Evolutionary conservation across 2,329 filamentous ascomycete genomes (phyloP).

Genomic region (Claviceps africana): DNA sequence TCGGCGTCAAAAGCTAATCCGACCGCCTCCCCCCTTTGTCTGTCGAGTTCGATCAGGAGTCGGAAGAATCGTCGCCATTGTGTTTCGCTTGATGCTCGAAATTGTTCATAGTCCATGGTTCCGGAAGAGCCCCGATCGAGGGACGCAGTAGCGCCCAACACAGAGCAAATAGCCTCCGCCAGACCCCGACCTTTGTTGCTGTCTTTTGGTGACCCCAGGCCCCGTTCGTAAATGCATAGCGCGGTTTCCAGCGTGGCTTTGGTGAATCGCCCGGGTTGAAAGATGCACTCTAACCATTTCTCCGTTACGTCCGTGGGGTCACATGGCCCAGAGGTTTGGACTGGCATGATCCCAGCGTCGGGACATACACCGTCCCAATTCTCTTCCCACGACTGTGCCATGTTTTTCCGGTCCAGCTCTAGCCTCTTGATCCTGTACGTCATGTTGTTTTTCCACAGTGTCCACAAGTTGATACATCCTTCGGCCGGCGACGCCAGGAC

Average conservation of each 20-base stretch:
- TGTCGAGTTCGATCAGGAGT: conserved; percentile 73
- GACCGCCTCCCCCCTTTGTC: conserved; percentile 68
- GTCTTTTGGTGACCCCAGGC: conserved; percentile 24
- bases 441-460: conserved; percentile 74
- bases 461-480: conserved; percentile 52
- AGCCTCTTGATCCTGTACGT: conserved; percentile 62
- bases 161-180: conserved; percentile 61
- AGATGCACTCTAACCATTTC: conserved; percentile 73
- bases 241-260: conserved; percentile 70
- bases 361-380: conserved; percentile 58
- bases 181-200: conserved; percentile 40
- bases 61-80: conserved; percentile 90
- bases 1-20: conserved; percentile 61
- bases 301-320: conserved; percentile 61
- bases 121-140: conserved; percentile 48
- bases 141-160: conserved; percentile 55
- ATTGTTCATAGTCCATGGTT: conserved; percentile 61
- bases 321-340: conserved; percentile 44
- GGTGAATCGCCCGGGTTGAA: conserved; percentile 73
- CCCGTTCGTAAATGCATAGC: conserved; percentile 65
- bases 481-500: conserved; percentile 42
- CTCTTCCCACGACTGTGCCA: conserved; percentile 46
- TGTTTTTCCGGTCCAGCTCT: conserved; percentile 54
- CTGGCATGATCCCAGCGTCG: conserved; percentile 40
- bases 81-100: conserved; percentile 56